A percentile compares a stretch with the other conserved stretches of the same genome.
These are phyloP conservation scores for Phaeolepiota aurea DNA, from an alignment of 768 basidiomycete genomes.

Conservation along the genomic window DNA sequence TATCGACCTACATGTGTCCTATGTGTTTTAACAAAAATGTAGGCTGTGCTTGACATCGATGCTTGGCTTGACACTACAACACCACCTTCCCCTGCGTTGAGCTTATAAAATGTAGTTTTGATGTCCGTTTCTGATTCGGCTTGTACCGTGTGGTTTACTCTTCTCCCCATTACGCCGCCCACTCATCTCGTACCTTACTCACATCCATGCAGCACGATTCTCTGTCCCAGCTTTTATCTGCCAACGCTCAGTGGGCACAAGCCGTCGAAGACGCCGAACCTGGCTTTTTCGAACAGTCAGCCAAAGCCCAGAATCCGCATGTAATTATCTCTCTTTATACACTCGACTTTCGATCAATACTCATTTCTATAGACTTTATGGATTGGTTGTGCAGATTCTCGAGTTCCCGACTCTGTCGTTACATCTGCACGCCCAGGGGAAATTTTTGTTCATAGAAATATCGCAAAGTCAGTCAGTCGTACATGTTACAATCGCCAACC, in stretches of 20 bases:
- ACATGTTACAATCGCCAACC: too few relatives aligned
- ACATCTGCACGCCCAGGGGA: slow-evolving; percentile 67
- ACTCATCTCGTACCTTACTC: too few relatives aligned
- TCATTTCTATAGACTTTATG: slow-evolving; percentile 47
- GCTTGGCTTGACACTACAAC: too few relatives aligned
- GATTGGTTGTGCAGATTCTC: slow-evolving; percentile 80
- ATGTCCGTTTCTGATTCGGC: too few relatives aligned
- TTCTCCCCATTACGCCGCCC: too few relatives aligned
- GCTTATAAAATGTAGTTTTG: too few relatives aligned
- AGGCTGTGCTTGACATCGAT: too few relatives aligned
- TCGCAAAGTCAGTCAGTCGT: slow-evolving; percentile 84
- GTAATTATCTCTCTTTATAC: slow-evolving; percentile 22
- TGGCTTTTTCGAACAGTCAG: slow-evolving; percentile 51
- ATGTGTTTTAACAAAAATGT: too few relatives aligned
- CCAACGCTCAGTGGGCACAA: slow-evolving; percentile 66
- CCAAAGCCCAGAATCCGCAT: slow-evolving; percentile 63
- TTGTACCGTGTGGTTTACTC: too few relatives aligned
- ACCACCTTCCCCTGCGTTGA: too few relatives aligned
- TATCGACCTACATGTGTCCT: neutral
- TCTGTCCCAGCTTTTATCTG: slow-evolving; percentile 23
- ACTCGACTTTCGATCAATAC: slow-evolving; percentile 3
- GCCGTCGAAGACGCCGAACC: slow-evolving; percentile 48
- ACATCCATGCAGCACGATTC: slow-evolving; percentile 11
- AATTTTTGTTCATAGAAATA: slow-evolving; percentile 79
- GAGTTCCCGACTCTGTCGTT: slow-evolving; percentile 75